Base-by-base conservation (phyloP, 2,329 filamentous ascomycete species). In the Penicillium sp. region DNA sequence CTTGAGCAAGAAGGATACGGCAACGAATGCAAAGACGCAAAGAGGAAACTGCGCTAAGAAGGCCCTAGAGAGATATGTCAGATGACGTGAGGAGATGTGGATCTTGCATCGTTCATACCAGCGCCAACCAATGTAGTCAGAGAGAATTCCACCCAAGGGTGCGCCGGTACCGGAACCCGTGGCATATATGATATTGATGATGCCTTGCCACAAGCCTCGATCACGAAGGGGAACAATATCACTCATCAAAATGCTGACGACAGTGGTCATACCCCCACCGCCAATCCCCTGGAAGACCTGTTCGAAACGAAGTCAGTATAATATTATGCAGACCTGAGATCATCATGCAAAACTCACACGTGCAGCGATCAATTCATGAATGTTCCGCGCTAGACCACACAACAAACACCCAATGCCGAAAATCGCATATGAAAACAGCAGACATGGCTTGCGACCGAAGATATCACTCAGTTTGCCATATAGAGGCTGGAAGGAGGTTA, bases 41-140 rank as follows among this genome's bases (percentile, higher is more conserved):
- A 91, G 68, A 2, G 89, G 89, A 0, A 83, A 82, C 68, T 93
- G 90, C 2, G 79, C 79, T 11, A 90, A 70, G 66, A 94, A 93
- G 0, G 88, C 82, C 86, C 83, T 85, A 19, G 39, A 35, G 14
- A 32, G 46, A 29, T 7, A 59, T 23, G 47, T 68, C 38, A 65
- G 59, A 47, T 32, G 51, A 9, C 14, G 34, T 38, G 11, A 30
- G 11, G 26, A 44, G 8, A 36, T 18, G 14, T 45, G 43, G 41
- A 29, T 49, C 40, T 38, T 56, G 47, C 51, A 52, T 50, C 39
- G 23, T 34, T 66, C 76, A 67, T 73, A 84, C 85, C 87, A 91
- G 60, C 89, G 78, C 89, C 89, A 91, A 32, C 88, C 87, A 47
- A 91, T 80, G 4, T 79, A 83, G 69, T 91, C 88, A 0, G 87